A percentile compares a stretch with the other conserved stretches of the same genome.
phyloP scores from a whole-genome alignment of 352 stramenopile species.

The Phytophthora sp. region DNA sequence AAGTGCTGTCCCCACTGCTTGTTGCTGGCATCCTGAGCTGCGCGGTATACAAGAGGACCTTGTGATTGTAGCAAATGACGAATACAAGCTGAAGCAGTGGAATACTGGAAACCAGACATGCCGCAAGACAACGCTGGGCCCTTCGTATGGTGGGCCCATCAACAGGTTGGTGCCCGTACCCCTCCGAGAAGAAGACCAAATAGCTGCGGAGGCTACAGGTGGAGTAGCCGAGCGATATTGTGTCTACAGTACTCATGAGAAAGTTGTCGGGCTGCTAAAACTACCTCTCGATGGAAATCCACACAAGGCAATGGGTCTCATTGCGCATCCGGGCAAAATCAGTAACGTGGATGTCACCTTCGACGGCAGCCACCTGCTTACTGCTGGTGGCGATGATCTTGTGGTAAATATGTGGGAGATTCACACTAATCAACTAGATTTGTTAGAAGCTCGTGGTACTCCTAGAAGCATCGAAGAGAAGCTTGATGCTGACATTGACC shows the following conservation, averaged over 20 bases:
- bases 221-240: slow-evolving; percentile 68
- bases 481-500: background rate
- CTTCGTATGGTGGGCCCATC: slow-evolving; percentile 91
- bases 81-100: slow-evolving; percentile 96
- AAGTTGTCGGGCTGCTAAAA: slow-evolving; percentile 85
- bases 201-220: slow-evolving; percentile 17
- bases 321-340: slow-evolving; percentile 91
- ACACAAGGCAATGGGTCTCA: slow-evolving; percentile 92
- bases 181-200: slow-evolving; percentile 28
- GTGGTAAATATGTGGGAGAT: slow-evolving; percentile 94
- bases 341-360: slow-evolving; percentile 84
- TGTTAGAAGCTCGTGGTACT: slow-evolving; percentile 51
- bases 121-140: slow-evolving; percentile 89
- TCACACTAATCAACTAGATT: slow-evolving; percentile 75
- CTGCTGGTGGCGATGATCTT: slow-evolving; percentile 86
- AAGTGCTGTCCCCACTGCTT: slow-evolving; percentile 82
- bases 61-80: slow-evolving; percentile 89
- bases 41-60: slow-evolving; percentile 86
- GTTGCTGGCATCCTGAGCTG: slow-evolving; percentile 91
- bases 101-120: slow-evolving; percentile 92
- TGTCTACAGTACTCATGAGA: slow-evolving; percentile 83
- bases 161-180: slow-evolving; percentile 80
- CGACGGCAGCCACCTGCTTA: slow-evolving; percentile 90
- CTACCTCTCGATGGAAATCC: slow-evolving; percentile 93
- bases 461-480: slow-evolving; percentile 15